Evolutionary conservation across 2,329 filamentous ascomycete species (phyloP), one percentile per base, ranked within the genome.

Genomic region (Colletotrichum paranaense): DNA sequence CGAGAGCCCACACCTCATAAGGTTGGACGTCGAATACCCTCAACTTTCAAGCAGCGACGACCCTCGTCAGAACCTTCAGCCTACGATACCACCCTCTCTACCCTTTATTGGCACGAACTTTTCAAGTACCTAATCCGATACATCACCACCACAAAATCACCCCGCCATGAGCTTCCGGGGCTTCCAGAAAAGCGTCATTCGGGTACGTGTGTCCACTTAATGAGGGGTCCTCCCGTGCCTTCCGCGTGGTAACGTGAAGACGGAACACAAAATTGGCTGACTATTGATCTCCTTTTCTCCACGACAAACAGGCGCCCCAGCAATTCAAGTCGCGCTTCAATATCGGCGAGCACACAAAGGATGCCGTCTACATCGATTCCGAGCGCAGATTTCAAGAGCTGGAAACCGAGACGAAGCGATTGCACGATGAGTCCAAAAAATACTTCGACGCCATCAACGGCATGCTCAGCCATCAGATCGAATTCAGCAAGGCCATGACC

Each of bases 371-470:
- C 83, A 92, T 94, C 75, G 97, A 99, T 84, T 94, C 97, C 76
- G 97, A 99, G 82, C 92, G 95, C 75, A 92, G 97, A 62, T 99
- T 98, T 82, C 89, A 95, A 76, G 97, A 99, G 86, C 90, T 99
- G 76, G 97, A 99, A 85, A 93, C 88, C 76, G 95, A 99, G 86
- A 98, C 97, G 46, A 98, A 98, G 88, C 96, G 94, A 84, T 92
- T 98, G 35, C 96, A 98, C 85, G 95, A 98, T 86, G 96, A 98
- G 84, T 97, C 95, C 69, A 94, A 95, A 83, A 98, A 97, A 86
- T 99, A 99, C 84, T 98, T 97, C 79, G 92, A 98, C 67, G 94
- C 97, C 81, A 98, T 99, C 86, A 98, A 98, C 86, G 94, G 93
- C 88, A 99, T 99, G 97, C 90, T 99, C 79, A 91, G 88, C 81